Evolutionary conservation across 1,139 yeast species (phyloP).

Genomic region (Scheffersomyces quercinus): DNA sequence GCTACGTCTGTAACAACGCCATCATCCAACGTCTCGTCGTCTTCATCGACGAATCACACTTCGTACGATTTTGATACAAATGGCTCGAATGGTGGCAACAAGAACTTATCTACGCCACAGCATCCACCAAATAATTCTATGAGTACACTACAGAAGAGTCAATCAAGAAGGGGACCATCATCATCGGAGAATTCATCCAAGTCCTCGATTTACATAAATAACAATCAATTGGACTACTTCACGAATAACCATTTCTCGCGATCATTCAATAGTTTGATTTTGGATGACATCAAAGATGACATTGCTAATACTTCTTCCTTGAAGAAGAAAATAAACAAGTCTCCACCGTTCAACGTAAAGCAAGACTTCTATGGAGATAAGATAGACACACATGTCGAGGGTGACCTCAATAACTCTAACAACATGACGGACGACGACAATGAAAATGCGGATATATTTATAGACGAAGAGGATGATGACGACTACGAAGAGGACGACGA

Average conservation of each 20-base stretch:
- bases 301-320: slow-evolving; percentile 6
- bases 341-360: slow-evolving; percentile 47
- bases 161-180: no score
- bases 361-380: slow-evolving; percentile 29
- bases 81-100: no score
- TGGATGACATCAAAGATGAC: slow-evolving; percentile 38
- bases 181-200: no score
- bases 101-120: no score
- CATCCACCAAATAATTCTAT: no score
- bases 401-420: slow-evolving; percentile 4
- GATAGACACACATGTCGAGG: slow-evolving; percentile 23
- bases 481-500: slow-evolving; percentile 7
- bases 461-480: slow-evolving; percentile 4
- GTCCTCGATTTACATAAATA: slow-evolving; percentile 2
- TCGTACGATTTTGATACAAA: neutral
- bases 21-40: slow-evolving; percentile 5
- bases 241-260: slow-evolving; percentile 45
- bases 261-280: slow-evolving; percentile 46
- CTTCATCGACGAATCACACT: slow-evolving; percentile 1
- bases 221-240: slow-evolving; percentile 31
- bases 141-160: no score
- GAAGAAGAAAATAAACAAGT: slow-evolving; percentile 32
- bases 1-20: slow-evolving; percentile 11
- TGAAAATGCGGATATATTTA: slow-evolving; percentile 1
- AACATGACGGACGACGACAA: slow-evolving; percentile 4